Evolutionary conservation across 2,329 filamentous ascomycete genomes (phyloP).

Genomic region (Hymenoscyphus scutula): DNA sequence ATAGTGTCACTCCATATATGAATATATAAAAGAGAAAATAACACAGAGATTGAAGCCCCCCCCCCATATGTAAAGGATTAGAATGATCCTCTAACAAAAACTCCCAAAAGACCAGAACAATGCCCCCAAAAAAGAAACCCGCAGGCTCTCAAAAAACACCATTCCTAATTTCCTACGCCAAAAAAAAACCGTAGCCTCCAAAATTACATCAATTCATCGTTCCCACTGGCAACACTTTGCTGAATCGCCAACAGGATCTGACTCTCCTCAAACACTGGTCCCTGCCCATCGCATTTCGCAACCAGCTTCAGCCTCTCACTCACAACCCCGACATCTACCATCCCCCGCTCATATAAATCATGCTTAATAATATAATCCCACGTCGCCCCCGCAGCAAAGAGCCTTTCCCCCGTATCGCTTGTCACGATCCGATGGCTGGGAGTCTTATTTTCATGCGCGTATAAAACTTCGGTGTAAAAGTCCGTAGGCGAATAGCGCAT

Average conservation of each 20-base stretch:
- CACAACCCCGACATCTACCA: conserved; percentile 79
- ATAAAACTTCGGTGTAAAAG: conserved; percentile 63
- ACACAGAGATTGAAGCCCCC: too few relatives aligned
- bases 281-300: conserved; percentile 81
- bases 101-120: not conserved
- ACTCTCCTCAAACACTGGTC: conserved; percentile 81
- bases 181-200: not conserved
- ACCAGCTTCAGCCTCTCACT: conserved; percentile 72
- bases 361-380: conserved; percentile 90
- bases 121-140: not conserved
- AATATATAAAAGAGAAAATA: too few relatives aligned
- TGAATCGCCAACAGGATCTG: conserved; percentile 73
- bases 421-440: conserved; percentile 68
- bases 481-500: conserved; percentile 71
- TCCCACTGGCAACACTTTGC: conserved; percentile 71
- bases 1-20: too few relatives aligned
- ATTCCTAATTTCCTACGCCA: conserved; percentile 14
- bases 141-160: conserved; percentile 6
- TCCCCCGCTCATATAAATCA: conserved; percentile 70
- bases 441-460: conserved; percentile 59
- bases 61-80: too few relatives aligned
- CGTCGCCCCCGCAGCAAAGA: conserved; percentile 73
- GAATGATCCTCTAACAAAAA: not conserved
- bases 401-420: conserved; percentile 62
- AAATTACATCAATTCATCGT: conserved; percentile 69